A percentile compares a stretch with the other conserved stretches of the same genome.
These are phyloP conservation scores for Haematococcus lacustris DNA, from an alignment of 139 green algal species.

Conservation along the genomic window DNA sequence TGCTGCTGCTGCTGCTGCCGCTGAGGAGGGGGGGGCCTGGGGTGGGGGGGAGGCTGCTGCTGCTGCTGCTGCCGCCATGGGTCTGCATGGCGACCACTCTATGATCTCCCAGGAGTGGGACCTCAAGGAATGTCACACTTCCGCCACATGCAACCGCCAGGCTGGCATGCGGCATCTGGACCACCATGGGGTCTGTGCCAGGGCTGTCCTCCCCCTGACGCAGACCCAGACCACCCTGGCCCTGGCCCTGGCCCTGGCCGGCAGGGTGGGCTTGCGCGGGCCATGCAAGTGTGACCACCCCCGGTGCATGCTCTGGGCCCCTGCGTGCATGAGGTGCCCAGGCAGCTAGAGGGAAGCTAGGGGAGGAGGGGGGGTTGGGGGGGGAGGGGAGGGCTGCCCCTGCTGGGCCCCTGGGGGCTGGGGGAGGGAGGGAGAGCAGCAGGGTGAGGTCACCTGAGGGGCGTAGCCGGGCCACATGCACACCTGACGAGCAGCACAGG, in stretches of 20 bases:
- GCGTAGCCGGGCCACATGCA: slow-evolving; percentile 36
- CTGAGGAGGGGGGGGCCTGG: too few species aligned
- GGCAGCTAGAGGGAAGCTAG: not conserved
- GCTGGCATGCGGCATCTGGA: slow-evolving; percentile 17
- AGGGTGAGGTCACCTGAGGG: slow-evolving; percentile 27
- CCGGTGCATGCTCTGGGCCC: not conserved
- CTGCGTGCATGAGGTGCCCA: not conserved
- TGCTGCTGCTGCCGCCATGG: too few species aligned
- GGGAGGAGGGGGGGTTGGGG: too few species aligned
- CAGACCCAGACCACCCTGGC: not conserved
- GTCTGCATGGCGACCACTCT: too few species aligned
- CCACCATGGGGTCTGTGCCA: not conserved
- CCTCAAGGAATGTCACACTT: slow-evolving; percentile 30
- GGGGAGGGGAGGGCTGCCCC: too few species aligned
- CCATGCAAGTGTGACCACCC: too few species aligned
- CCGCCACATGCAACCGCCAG: slow-evolving; percentile 32
- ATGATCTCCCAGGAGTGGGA: slow-evolving; percentile 49
- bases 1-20: too few species aligned
- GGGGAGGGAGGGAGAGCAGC: slow-evolving; percentile 31
- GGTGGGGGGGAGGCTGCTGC: too few species aligned
- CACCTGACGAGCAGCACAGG: slow-evolving; percentile 18
- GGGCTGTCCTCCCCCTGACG: not conserved
- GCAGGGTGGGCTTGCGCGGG: too few species aligned
- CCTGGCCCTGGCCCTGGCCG: not conserved
- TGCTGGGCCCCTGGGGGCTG: not conserved